Evolutionary conservation across 1,139 yeast species (phyloP).

Genomic region (Lodderomyces pseudojiufengensis): DNA sequence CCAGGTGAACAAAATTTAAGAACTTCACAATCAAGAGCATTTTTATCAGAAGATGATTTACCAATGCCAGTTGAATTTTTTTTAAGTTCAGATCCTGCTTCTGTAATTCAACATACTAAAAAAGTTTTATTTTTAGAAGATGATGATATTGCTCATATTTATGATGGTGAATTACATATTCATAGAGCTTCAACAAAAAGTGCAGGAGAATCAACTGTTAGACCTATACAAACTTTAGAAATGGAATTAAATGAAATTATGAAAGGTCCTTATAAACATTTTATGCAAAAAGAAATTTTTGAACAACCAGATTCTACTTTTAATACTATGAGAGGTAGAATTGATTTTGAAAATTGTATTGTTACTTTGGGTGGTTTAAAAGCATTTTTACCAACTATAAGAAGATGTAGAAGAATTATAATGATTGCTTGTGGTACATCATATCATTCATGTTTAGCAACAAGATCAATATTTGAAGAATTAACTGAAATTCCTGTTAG

Average conservation of each 20-base stretch:
- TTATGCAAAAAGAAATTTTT: constrained; percentile 98
- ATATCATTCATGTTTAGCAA: constrained; percentile 96
- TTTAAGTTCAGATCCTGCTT: constrained; percentile 95
- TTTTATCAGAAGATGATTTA: constrained; percentile 83
- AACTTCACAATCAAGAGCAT: constrained; percentile 91
- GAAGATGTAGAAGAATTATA: constrained; percentile 91
- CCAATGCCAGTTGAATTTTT: constrained; percentile 96
- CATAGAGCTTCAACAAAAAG: constrained; percentile 86
- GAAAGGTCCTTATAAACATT: constrained; percentile 96
- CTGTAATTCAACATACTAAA: constrained; percentile 96
- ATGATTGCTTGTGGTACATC: constrained; percentile 99
- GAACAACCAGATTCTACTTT: constrained; percentile 98
- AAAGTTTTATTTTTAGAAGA: constrained; percentile 95
- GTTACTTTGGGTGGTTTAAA: constrained; percentile 90
- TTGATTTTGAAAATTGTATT: constrained; percentile 76
- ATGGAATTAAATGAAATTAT: constrained; percentile 96
- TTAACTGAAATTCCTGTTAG: constrained; percentile 94
- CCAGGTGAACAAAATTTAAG: constrained; percentile 57
- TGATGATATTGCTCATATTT: constrained; percentile 97
- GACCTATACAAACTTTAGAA: constrained; percentile 95
- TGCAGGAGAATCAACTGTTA: constrained; percentile 86
- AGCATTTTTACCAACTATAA: constrained; percentile 78
- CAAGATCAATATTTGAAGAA: constrained; percentile 94
- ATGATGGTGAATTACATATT: constrained; percentile 96
- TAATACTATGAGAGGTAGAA: constrained; percentile 99